A percentile compares a stretch with the other conserved stretches of the same genome.
phyloP scores from a whole-genome alignment of 1,284 basidiomycete genomes.

The Ceratobasidium theobromae region DNA sequence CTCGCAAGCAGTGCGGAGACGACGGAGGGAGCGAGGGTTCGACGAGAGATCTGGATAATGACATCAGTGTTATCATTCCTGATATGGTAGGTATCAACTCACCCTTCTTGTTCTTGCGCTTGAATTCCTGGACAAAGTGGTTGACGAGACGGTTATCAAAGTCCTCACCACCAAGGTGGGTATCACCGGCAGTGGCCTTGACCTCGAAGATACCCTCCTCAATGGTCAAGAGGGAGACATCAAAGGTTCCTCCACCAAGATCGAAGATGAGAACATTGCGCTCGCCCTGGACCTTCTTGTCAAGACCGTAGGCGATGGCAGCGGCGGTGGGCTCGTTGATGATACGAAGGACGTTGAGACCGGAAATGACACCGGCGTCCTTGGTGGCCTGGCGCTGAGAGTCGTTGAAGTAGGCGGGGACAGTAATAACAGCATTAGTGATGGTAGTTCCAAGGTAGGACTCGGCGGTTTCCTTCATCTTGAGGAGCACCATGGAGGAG shows the following conservation, averaged over 20 bases:
- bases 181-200: slow-evolving; percentile 78
- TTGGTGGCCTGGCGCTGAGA: slow-evolving; percentile 60
- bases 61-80: not conserved
- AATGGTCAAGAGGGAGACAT: slow-evolving; percentile 75
- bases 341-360: slow-evolving; percentile 60
- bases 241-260: slow-evolving; percentile 73
- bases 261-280: slow-evolving; percentile 69
- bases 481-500: slow-evolving; percentile 53
- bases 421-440: slow-evolving; percentile 53
- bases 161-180: slow-evolving; percentile 71
- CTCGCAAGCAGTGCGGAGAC: slow-evolving; percentile 63
- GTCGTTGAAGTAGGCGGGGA: slow-evolving; percentile 67
- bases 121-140: slow-evolving; percentile 70
- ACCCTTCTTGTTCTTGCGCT: slow-evolving; percentile 69
- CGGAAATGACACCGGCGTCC: slow-evolving; percentile 55
- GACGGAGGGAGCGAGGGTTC: slow-evolving; percentile 61
- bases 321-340: slow-evolving; percentile 69
- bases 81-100: slow-evolving; percentile 33
- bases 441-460: slow-evolving; percentile 53
- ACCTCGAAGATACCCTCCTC: slow-evolving; percentile 80
- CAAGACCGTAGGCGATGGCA: slow-evolving; percentile 57
- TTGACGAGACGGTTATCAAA: slow-evolving; percentile 66
- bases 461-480: slow-evolving; percentile 57
- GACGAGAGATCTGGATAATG: slow-evolving; percentile 48
- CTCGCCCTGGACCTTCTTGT: slow-evolving; percentile 51